Percentiles rank a stretch among this genome's conserved stretches.
Conservation (phyloP, 768 basidiomycete genomes). For the Agrocybe praecox region DNA sequence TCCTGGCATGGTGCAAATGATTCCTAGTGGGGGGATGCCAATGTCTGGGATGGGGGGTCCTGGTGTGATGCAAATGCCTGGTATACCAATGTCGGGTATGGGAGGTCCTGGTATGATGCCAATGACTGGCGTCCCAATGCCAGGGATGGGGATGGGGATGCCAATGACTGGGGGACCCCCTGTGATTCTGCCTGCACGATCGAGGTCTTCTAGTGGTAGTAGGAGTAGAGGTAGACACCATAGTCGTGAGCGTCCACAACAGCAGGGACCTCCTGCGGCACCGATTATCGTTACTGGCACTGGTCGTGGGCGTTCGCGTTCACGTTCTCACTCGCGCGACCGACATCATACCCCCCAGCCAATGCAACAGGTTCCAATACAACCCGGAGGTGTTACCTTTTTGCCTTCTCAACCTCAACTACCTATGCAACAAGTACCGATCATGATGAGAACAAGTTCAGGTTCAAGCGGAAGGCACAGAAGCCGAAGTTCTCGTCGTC, state of each 20-base stretch:
- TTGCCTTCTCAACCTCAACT: background rate
- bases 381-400: background rate
- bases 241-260: constrained; percentile 9
- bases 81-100: constrained; percentile 12
- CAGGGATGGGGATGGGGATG: background rate
- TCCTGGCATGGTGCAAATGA: constrained; percentile 2
- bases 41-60: too few species aligned
- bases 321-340: constrained; percentile 23
- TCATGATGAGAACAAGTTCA: background rate
- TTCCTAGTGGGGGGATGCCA: background rate
- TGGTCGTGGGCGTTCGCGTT: constrained; percentile 21
- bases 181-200: constrained; percentile 16
- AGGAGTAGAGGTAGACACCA: constrained; percentile 10
- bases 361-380: constrained; percentile 10
- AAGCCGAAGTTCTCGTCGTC: background rate
- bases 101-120: constrained; percentile 11
- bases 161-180: constrained; percentile 16
- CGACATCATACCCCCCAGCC: constrained; percentile 7
- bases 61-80: background rate
- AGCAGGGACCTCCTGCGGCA: constrained; percentile 13
- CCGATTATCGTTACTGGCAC: constrained; percentile 22
- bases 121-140: constrained; percentile 17
- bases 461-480: background rate
- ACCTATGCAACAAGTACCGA: background rate
- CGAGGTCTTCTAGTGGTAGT: constrained; percentile 17